A percentile compares a stretch with the other conserved stretches of the same genome.
These are phyloP conservation scores for Cercospora zeina DNA, from an alignment of 2,329 filamentous ascomycete genomes.

Conservation along the genomic window DNA sequence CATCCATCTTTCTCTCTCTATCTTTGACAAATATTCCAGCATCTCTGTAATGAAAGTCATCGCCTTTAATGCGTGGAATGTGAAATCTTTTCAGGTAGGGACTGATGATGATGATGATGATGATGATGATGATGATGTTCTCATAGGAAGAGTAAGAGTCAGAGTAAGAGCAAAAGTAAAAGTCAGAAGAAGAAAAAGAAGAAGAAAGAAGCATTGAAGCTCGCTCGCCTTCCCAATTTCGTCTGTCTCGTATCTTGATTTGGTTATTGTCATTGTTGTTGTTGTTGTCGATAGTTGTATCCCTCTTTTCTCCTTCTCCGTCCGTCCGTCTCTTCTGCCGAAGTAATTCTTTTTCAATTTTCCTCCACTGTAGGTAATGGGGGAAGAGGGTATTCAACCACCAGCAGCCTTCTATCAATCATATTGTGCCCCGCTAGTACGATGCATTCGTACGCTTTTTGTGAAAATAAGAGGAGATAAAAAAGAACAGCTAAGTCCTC, in stretches of 20 bases:
- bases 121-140: too few relatives aligned
- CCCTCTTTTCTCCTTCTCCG: background rate
- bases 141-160: too few relatives aligned
- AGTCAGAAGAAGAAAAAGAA: too few relatives aligned
- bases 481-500: too few relatives aligned
- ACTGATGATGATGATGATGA: too few relatives aligned
- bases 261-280: background rate
- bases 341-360: background rate
- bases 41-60: conserved; percentile 11
- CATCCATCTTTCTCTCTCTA: too few relatives aligned
- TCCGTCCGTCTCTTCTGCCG: background rate
- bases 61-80: too few relatives aligned
- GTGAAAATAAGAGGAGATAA: background rate
- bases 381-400: background rate
- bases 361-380: background rate
- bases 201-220: too few relatives aligned
- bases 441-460: background rate
- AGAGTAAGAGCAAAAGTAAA: background rate
- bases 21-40: too few relatives aligned
- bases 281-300: too few relatives aligned
- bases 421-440: conserved; percentile 1
- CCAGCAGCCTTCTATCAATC: background rate
- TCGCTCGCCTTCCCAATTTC: background rate
- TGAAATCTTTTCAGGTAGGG: too few relatives aligned
- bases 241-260: conserved; percentile 6